Base-by-base conservation (phyloP, 805 yeast genomes). In the Lipomyces anomalus region DNA sequence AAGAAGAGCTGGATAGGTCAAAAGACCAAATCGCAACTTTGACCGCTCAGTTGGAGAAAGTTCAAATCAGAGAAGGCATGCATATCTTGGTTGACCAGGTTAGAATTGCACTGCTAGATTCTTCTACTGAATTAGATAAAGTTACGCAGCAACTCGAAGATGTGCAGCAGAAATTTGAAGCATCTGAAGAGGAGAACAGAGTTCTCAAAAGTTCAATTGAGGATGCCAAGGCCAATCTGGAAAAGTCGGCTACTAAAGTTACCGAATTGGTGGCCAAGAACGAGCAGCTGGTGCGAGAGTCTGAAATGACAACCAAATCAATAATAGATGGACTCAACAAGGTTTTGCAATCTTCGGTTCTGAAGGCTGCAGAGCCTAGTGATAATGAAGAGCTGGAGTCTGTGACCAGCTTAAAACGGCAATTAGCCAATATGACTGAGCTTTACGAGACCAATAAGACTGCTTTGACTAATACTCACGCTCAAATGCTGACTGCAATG, bases 401-500 rank as follows among this genome's bases (percentile, higher is more conserved):
- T 9, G 30, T 26, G 18, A 30, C 29, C 2, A 40, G 35, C 9
- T 37, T 52, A n/a, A 40, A 52, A 38, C 35, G 40, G 36, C 42
- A 48, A 40, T 32, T 48, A 1, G 46, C 22, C 11, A 46, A 44
- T 2, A 40, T 35, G 30, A 36, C 17, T 23, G 34, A 33, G 32
- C 48, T 61, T n/a, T 59, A 59, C 37, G 61, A 57, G 45, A 34
- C 53, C 23, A 65, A 63, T 42, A 50, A 48, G 52, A 44, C 43
- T 6, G 66, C 66, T 2, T 13, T 26, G 30, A 9, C 9, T 9
- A 26, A 26, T 13, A 26, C 30, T 9, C 30, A 26, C 30, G 13
- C 30, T 9, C 30, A 26, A 13, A 9, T 26, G 30, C 30, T 26
- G 30, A 26, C 9, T 13, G 30, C 30, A 4, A 32, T 54, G 20